Base-by-base conservation (phyloP, 2,329 filamentous ascomycete genomes). In the Hymenoscyphus occultus region DNA sequence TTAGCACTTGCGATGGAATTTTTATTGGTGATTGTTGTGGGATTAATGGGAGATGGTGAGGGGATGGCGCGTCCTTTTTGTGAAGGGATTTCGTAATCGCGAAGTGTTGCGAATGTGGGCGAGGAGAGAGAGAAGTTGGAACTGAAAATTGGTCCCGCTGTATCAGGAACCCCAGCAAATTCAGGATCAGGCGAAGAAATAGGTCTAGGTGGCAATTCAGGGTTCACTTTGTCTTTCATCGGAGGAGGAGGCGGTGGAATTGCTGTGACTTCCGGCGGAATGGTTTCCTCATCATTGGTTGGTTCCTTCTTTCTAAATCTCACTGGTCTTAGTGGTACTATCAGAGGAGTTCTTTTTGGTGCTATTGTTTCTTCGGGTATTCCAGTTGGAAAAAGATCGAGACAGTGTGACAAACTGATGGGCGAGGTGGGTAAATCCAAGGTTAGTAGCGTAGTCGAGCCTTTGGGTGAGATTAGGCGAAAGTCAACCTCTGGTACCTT, bases 111-210 rank as follows among this genome's bases (percentile, higher is more conserved):
- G 39, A 59, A 59, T 28, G 39, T 39, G 4, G 57, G 57, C 19
- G 57, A 59, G 10, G 57, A 39, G 19, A 59, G 45, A 12, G 31
- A 22, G 57, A 59, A 59, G 39, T 59, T 59, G 19, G 57, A 59
- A 16, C 32, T 59, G 39, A 59, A 59, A 9, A 42, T 22, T 31
- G 57, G 57, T n/a, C 13, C 5, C 9, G n/a, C 1, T 45, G 40
- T 39, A 5, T 28, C 57, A 28, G 28, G 3, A 28, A 28, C 28
- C 3, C 28, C 28, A 28, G 28, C 2, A 28, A 28, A 28, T 9
- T 48, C 42, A 9, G 42, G 42, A 9, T 48, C 42, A 5, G 19
- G 5, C 16, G 13, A n/a, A n/a, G 56, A n/a, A 16, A 7, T 3
- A 28, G 56, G n/a, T n/a, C 12, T 28, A 32, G 16, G 6, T 58